Percentiles rank a stretch among this genome's conserved stretches.
Conservation (phyloP, 202 grass and related monocot genomes). For the Panicum hallii region DNA sequence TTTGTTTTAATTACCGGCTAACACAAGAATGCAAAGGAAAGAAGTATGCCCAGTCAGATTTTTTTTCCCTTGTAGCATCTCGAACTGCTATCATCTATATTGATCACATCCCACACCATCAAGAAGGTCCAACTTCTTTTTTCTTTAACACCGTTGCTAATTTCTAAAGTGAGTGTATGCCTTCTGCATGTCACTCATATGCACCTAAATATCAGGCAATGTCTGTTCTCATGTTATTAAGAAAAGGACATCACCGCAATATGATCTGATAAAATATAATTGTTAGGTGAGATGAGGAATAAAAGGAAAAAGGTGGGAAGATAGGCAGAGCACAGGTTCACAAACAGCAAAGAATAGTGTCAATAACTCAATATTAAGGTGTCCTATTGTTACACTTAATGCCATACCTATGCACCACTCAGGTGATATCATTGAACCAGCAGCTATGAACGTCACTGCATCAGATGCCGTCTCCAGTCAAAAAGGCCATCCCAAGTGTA, state of each 20-base stretch:
- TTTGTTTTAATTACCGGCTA: not conserved
- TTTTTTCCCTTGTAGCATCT: not conserved
- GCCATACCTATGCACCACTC: constrained; percentile 52
- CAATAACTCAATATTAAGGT: constrained; percentile 26
- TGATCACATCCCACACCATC: not conserved
- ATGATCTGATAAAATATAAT: not conserved
- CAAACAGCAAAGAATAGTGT: constrained; percentile 42
- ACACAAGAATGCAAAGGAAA: constrained; percentile 10
- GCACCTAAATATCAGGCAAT: constrained; percentile 4
- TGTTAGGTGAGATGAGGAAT: not conserved
- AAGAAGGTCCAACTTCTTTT: not conserved
- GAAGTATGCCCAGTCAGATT: not conserved
- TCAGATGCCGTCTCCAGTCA: constrained; percentile 35
- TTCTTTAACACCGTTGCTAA: not conserved
- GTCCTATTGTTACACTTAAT: constrained; percentile 58
- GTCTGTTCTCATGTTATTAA: constrained; percentile 16
- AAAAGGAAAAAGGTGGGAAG: constrained; percentile 1
- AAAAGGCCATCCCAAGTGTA: constrained; percentile 35
- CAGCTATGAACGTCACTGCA: constrained; percentile 37
- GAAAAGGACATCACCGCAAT: not conserved
- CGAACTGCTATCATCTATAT: not conserved
- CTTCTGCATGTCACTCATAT: not conserved
- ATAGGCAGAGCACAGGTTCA: constrained; percentile 16
- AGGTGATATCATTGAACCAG: constrained; percentile 36
- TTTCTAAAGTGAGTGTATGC: not conserved